Conservation (phyloP, 164 flowering plant species). For the Piper betle region DNA sequence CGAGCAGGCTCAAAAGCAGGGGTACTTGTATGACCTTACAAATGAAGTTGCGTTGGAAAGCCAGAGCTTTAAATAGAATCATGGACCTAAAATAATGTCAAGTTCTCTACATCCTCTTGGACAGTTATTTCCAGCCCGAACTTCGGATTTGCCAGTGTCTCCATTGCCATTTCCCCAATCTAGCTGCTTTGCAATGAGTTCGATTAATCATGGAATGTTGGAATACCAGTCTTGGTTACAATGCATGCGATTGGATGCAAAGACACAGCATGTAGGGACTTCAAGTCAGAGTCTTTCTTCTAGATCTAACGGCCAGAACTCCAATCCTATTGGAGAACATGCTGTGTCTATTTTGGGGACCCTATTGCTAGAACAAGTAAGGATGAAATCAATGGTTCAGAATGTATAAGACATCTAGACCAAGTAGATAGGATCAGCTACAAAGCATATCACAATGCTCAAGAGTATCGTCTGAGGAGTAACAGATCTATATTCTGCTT, state of each 20-base stretch:
- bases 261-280: constrained; percentile 32
- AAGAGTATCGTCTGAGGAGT: constrained; percentile 73
- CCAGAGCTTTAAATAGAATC: constrained; percentile 20
- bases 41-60: constrained; percentile 9
- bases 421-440: constrained; percentile 25
- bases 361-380: constrained; percentile 39
- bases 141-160: constrained; percentile 41
- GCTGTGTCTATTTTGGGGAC: constrained; percentile 78
- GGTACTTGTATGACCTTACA: constrained; percentile 10
- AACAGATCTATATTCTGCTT: constrained; percentile 57
- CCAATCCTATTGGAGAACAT: constrained; percentile 13
- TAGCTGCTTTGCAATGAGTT: constrained; percentile 37
- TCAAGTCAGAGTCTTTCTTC: constrained; percentile 25
- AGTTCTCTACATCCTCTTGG: constrained; percentile 24
- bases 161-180: constrained; percentile 56
- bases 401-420: constrained; percentile 17
- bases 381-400: constrained; percentile 22
- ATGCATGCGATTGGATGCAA: constrained; percentile 51
- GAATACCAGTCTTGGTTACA: constrained; percentile 37
- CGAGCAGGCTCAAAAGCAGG: constrained; percentile 14
- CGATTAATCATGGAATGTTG: constrained; percentile 42
- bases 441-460: constrained; percentile 41
- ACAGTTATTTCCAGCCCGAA: constrained; percentile 33
- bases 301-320: constrained; percentile 24
- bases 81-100: constrained; percentile 8